A percentile compares a stretch with the other conserved stretches of the same genome.
Conservation (phyloP, 1,284 basidiomycete genomes). For the Ustilago hordei region DNA sequence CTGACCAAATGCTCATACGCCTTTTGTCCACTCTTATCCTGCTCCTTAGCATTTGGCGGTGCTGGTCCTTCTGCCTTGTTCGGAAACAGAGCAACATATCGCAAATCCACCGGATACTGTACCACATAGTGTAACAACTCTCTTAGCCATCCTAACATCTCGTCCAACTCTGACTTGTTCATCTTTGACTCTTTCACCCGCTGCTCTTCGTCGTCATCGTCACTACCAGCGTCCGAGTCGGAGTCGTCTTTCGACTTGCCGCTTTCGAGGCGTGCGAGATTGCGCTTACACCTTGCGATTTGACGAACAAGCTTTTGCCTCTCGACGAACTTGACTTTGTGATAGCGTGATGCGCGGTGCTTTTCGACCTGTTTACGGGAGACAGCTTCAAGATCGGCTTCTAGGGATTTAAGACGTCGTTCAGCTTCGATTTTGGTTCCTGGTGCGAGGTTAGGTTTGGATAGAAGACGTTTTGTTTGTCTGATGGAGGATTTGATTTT, state of each 20-base stretch:
- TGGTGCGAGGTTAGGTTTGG: constrained; percentile 52
- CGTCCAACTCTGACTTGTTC: constrained; percentile 22
- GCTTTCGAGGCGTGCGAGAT: constrained; percentile 14
- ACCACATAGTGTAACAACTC: constrained; percentile 49
- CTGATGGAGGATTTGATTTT: constrained; percentile 57
- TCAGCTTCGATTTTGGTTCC: constrained; percentile 60
- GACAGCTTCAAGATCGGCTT: constrained; percentile 43
- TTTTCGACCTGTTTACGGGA: constrained; percentile 42
- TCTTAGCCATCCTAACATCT: constrained; percentile 21
- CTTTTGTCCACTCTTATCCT: constrained; percentile 36
- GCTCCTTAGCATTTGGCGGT: constrained; percentile 23
- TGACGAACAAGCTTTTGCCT: constrained; percentile 43
- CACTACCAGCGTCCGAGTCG: constrained; percentile 26
- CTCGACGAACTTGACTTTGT: constrained; percentile 57
- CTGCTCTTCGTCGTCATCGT: constrained; percentile 24
- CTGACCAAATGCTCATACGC: constrained; percentile 41
- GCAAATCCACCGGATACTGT: constrained; percentile 38
- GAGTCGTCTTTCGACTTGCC: constrained; percentile 12
- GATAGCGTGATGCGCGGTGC: constrained; percentile 42
- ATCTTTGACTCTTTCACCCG: constrained; percentile 32
- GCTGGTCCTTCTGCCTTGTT: constrained; percentile 20
- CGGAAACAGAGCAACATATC: constrained; percentile 56
- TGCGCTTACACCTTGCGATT: constrained; percentile 35
- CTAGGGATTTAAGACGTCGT: constrained; percentile 49
- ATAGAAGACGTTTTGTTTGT: constrained; percentile 57